Conservation (phyloP, 352 stramenopile genomes). For the Phytophthora cajani region DNA sequence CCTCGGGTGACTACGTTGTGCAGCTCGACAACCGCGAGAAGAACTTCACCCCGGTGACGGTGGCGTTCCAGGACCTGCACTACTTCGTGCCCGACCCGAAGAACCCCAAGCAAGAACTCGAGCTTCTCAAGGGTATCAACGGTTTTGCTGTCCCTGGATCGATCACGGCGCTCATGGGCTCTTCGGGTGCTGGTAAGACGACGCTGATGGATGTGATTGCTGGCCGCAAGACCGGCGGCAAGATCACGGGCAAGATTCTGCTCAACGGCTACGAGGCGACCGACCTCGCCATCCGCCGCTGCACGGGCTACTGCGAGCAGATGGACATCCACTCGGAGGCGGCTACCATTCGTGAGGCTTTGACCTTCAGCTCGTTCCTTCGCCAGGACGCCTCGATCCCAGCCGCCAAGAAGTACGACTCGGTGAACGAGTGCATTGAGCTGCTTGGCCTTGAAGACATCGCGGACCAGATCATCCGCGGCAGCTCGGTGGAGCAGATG, state of each 20-base stretch:
- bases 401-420: constrained; percentile 32
- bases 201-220: neutral
- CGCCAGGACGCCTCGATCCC: constrained; percentile 38
- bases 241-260: constrained; percentile 2
- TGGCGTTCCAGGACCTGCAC: constrained; percentile 23
- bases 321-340: constrained; percentile 90
- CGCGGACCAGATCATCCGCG: constrained; percentile 40
- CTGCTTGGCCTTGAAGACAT: constrained; percentile 32
- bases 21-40: constrained; percentile 5
- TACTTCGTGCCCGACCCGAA: constrained; percentile 16
- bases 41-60: constrained; percentile 22
- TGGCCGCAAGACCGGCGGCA: neutral
- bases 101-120: constrained; percentile 9
- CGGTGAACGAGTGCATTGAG: constrained; percentile 32
- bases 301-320: constrained; percentile 72
- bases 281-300: constrained; percentile 52
- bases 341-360: constrained; percentile 58
- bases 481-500: constrained; percentile 30
- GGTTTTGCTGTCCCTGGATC: constrained; percentile 7
- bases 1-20: neutral
- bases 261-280: constrained; percentile 51
- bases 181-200: neutral
- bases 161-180: neutral
- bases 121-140: constrained; percentile 13
- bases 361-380: constrained; percentile 85